phyloP scores from a whole-genome alignment of 345 rosid species.

The Citrus mangshanensis region DNA sequence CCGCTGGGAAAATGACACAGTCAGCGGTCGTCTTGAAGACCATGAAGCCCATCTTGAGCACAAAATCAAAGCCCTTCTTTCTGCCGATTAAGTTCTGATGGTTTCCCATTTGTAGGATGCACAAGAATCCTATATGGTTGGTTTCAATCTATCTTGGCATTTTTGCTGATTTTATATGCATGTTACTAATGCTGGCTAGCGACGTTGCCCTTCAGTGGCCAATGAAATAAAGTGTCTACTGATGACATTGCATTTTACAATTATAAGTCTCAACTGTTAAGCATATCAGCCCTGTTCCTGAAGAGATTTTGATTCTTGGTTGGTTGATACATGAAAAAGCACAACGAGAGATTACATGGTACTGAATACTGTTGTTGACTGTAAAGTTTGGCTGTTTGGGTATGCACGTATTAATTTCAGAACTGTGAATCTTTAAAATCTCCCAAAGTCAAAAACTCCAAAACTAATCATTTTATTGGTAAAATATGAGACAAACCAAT shows the following conservation, averaged over 20 bases:
- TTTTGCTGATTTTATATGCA: neutral
- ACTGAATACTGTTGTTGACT: neutral
- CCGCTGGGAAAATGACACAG: constrained; percentile 54
- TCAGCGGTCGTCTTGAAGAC: constrained; percentile 71
- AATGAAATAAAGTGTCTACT: constrained; percentile 3
- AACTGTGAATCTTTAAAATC: neutral
- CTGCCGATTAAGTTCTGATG: constrained; percentile 18
- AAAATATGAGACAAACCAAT: neutral
- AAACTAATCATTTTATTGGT: neutral
- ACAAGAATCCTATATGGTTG: neutral
- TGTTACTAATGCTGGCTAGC: neutral
- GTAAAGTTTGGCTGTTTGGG: neutral
- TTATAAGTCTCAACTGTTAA: neutral
- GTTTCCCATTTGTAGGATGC: neutral
- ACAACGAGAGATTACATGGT: no score
- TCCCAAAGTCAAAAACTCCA: neutral
- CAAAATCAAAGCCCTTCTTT: constrained; percentile 58
- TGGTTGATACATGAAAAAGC: no score
- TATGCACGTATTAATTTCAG: neutral
- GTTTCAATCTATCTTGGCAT: neutral
- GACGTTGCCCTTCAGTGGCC: neutral
- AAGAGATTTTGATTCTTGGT: no score
- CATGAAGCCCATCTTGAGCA: constrained; percentile 69
- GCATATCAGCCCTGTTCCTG: neutral
- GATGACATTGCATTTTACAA: neutral